Evolutionary conservation across 768 basidiomycete genomes (phyloP).

Genomic region (Macrolepiota dolichaula): DNA sequence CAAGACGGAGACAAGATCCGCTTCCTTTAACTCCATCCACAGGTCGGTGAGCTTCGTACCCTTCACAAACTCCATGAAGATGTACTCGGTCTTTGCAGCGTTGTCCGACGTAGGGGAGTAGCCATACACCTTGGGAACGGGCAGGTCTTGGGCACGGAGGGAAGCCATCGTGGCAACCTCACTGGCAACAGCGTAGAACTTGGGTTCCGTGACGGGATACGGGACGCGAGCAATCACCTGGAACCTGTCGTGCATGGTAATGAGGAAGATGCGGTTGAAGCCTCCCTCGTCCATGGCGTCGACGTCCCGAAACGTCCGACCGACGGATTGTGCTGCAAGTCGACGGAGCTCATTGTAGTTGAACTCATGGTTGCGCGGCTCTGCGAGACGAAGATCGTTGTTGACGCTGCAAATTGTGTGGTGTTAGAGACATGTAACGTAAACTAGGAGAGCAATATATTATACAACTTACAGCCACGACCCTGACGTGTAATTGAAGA

Average conservation of each 20-base stretch:
- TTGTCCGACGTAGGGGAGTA: slow-evolving; percentile 40
- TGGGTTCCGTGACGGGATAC: slow-evolving; percentile 33
- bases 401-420: no score
- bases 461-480: no score
- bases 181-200: slow-evolving; percentile 37
- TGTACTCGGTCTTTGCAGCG: slow-evolving; percentile 39
- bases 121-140: slow-evolving; percentile 37
- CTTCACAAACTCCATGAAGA: slow-evolving; percentile 41
- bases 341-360: slow-evolving; percentile 35
- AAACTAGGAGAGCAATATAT: no score
- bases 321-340: slow-evolving; percentile 41
- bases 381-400: slow-evolving; percentile 41
- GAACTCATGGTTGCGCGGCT: slow-evolving; percentile 41
- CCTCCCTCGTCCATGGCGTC: slow-evolving; percentile 34
- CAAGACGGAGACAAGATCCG: slow-evolving; percentile 36
- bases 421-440: no score
- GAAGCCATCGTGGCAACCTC: slow-evolving; percentile 45
- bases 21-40: slow-evolving; percentile 33
- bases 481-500: no score
- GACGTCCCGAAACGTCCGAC: slow-evolving; percentile 33
- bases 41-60: slow-evolving; percentile 40
- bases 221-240: slow-evolving; percentile 41
- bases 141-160: slow-evolving; percentile 34
- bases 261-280: slow-evolving; percentile 36
- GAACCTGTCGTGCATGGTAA: slow-evolving; percentile 32